Conservation (phyloP, 257 asterid genomes). For the Gentiana macrophylla region DNA sequence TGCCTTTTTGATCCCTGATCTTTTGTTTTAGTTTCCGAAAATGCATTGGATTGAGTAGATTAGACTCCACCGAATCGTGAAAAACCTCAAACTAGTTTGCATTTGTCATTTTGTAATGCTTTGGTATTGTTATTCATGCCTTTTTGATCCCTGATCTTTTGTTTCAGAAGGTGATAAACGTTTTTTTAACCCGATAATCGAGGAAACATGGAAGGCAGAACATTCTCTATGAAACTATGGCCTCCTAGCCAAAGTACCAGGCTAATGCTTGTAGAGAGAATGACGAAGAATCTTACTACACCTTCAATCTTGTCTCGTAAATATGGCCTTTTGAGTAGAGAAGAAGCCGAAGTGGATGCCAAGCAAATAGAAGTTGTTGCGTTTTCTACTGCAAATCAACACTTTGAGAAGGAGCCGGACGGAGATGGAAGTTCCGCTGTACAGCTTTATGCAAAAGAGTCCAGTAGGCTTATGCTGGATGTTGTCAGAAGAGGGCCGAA, state of each 20-base stretch:
- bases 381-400: conserved; percentile 60
- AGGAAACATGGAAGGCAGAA: conserved; percentile 55
- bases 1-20: too few relatives aligned
- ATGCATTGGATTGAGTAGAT: too few relatives aligned
- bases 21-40: too few relatives aligned
- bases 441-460: conserved; percentile 83
- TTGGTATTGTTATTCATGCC: too few relatives aligned
- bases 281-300: conserved; percentile 61
- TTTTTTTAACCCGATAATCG: conserved; percentile 1
- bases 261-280: conserved; percentile 62
- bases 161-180: too few relatives aligned
- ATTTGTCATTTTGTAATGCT: too few relatives aligned
- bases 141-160: too few relatives aligned
- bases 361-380: conserved; percentile 61
- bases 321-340: conserved; percentile 62
- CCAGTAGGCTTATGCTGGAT: conserved; percentile 84
- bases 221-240: conserved; percentile 59
- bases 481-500: conserved; percentile 69
- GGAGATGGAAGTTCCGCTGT: conserved; percentile 91
- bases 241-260: conserved; percentile 68
- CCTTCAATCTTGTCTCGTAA: conserved; percentile 79
- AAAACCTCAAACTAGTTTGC: too few relatives aligned
- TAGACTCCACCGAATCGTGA: too few relatives aligned
- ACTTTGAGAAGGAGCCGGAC: conserved; percentile 60
- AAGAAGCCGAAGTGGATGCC: conserved; percentile 76